phyloP scores from a whole-genome alignment of 345 rosid genomes.

The Salix udensis region DNA sequence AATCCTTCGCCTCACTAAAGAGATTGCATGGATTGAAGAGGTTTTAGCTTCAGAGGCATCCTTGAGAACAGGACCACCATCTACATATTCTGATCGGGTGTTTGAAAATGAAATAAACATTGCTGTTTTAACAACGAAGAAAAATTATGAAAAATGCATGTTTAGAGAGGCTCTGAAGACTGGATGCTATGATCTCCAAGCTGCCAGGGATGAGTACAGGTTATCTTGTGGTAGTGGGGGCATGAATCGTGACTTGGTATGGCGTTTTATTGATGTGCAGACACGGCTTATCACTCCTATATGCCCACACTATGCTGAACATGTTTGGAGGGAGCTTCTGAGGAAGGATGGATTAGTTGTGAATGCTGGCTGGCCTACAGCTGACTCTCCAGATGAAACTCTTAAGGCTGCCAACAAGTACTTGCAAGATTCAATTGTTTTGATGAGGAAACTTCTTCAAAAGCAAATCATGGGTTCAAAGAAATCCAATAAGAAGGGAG shows the following conservation, averaged over 20 bases:
- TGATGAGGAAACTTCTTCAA: slow-evolving; percentile 75
- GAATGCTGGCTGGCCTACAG: slow-evolving; percentile 87
- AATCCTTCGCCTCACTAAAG: slow-evolving; percentile 78
- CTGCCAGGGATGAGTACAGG: slow-evolving; percentile 90
- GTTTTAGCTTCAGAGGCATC: slow-evolving; percentile 60
- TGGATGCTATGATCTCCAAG: slow-evolving; percentile 90
- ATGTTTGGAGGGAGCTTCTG: slow-evolving; percentile 83
- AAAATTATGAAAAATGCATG: slow-evolving; percentile 61
- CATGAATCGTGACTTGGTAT: slow-evolving; percentile 64
- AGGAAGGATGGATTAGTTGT: slow-evolving; percentile 74
- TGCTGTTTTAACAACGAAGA: slow-evolving; percentile 70
- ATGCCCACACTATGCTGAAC: slow-evolving; percentile 89
- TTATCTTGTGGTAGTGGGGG: slow-evolving; percentile 72
- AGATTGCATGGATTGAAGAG: slow-evolving; percentile 91
- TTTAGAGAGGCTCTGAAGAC: slow-evolving; percentile 87
- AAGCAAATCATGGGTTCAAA: slow-evolving; percentile 66
- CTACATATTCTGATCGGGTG: slow-evolving; percentile 78
- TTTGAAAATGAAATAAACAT: slow-evolving; percentile 86
- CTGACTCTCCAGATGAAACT: slow-evolving; percentile 61
- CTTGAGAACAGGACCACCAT: slow-evolving; percentile 62
- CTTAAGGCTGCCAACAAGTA: slow-evolving; percentile 85
- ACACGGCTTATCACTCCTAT: slow-evolving; percentile 82
- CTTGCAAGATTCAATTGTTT: slow-evolving; percentile 75
- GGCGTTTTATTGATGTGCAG: slow-evolving; percentile 85
- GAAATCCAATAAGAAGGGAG: slow-evolving; percentile 66